Base-by-base conservation (phyloP, 2,329 filamentous ascomycete genomes). In the Zymoseptoria pseudotritici region DNA sequence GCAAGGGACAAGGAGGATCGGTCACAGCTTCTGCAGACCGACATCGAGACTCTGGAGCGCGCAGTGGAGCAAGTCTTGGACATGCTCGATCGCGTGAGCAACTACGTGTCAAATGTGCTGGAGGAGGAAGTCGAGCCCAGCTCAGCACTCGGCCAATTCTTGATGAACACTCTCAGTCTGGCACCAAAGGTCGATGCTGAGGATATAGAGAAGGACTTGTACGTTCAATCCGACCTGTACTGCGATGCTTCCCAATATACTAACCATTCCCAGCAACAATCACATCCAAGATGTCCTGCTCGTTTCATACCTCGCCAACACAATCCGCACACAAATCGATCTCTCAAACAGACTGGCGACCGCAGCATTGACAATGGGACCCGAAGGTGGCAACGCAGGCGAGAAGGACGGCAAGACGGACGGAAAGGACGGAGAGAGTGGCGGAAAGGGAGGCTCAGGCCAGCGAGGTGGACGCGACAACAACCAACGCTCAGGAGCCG, bases 281-380 rank as follows among this genome's bases (percentile, higher is more conserved):
- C 94, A 99, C 80, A 91, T 99, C 77, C 94, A 99, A 81, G 94
- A 99, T 76, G 92, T 99, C 63, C 86, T 99, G 67, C 92, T 97
- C 76, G 92, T 99, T 70, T 96, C 91, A 68, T 99, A 99, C 81
- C 84, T 99, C 66, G 91, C 94, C 75, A 99, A 97, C 83, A 97
- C 91, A 67, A 96, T 97, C 79, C 91, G 93, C 77, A 97, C 93
- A 69, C 94, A 99, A 81, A 97, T 99, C 80, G 94, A 97, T 73
- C 86, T 99, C 61, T 96, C 92, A 66, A 96, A 97, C 83, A 86
- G 93, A 65, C 82, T 99, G 72, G 93, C 93, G 57, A 94, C 79
- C 9, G 79, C 79, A 8, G 77, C 79, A 2, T 74, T 81, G 53
- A 81, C 78, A 31, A 75, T 80, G 66, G 79, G 78, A 55, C 73